Base-by-base conservation (phyloP, 2,329 filamentous ascomycete genomes). In the Aureobasidium sp. region DNA sequence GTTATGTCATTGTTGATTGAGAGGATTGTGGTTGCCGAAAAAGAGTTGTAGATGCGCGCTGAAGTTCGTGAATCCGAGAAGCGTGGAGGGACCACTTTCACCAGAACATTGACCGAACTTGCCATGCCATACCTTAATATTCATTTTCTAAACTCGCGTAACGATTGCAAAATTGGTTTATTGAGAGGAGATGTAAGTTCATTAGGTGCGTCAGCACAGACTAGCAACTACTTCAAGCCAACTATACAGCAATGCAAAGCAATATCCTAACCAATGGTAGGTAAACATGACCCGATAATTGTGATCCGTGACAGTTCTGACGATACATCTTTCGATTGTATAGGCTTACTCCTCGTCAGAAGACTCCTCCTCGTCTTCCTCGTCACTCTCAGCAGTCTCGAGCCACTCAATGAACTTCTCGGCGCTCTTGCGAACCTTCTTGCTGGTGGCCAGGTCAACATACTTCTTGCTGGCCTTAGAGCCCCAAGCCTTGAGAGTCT, bases 401-500 rank as follows among this genome's bases (percentile, higher is more conserved):
- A 97, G 90, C 93, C 92, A 97, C 69, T 86, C 89, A 71, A 97
- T 82, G 84, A 99, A 99, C 66, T 90, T 87, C 80, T 95, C 89
- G 59, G 94, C 91, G 67, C 90, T 89, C 82, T 95, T 93, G 79
- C 92, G 91, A 65, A 97, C 91, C 83, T 95, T 96, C 82, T 91
- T 93, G 79, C 91, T 96, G 64, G 86, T 92, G 63, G 87, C 74
- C 64, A 95, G 77, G 74, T 97, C 93, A 68, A 95, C 90, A 74
- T 97, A 97, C 81, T 97, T 97, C 87, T 96, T 97, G 85, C 91
- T 96, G 63, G 93, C 91, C 82, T 94, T 96, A 73, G 84, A 83
- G 67, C 92, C 93, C 93, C 94, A 99, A 68, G 88, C 87, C 77
- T 87, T 89, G 73, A 96, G 85, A 16, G 91, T 85, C 66, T 96